Evolutionary conservation across 495 filamentous ascomycete genomes (phyloP), one percentile per base, ranked within the genome.

Genomic region (Lasiosphaeria ovina): DNA sequence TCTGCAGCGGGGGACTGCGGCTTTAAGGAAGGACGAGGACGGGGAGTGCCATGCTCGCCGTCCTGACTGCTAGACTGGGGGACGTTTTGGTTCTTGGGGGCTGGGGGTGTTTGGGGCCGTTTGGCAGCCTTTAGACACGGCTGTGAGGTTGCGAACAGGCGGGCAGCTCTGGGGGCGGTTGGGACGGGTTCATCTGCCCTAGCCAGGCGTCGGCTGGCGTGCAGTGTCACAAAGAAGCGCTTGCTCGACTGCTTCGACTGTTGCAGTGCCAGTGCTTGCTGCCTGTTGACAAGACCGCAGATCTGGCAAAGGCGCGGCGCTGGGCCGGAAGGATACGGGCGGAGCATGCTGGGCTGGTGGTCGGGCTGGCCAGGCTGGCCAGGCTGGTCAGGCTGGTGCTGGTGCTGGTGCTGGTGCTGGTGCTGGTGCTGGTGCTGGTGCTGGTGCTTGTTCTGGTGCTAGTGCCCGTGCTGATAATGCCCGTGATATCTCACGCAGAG

Each of bases 301-400:
- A 65, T 48, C 57, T 64, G 72, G 59, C 66, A 69, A 45, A 68
- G 55, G 48, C 52, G 66, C 35, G 58, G 60, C 33, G 59, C 58
- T 32, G 69, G 48, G 51, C 32, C 53, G 38, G 58, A 38, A 48
- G 59, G 60, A 36, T 54, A 60, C n/a, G 64, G 56, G 36, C 62
- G 69, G 50, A 65, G 67, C 52, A 71, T 58, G 62, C 62, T 71
- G 24, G 47, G 8, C 45, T 53, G 33, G 34, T n/a, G 12, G 44
- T 47, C 12, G 12, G 4, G 44, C 16, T 24, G 2, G 24, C 2
- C 24, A 24, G 24, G 24, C 24, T 24, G 24, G 24, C n/a, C n/a
- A n/a, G n/a, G n/a, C n/a, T 24, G 2, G 24, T 24, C 24, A 24
- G 24, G 24, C 24, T 24, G 24, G 24, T 24, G 24, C 2, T 24